Base-by-base conservation (phyloP, 225 moss, liverwort and hornwort genomes). In the Sphagnum contortum region DNA sequence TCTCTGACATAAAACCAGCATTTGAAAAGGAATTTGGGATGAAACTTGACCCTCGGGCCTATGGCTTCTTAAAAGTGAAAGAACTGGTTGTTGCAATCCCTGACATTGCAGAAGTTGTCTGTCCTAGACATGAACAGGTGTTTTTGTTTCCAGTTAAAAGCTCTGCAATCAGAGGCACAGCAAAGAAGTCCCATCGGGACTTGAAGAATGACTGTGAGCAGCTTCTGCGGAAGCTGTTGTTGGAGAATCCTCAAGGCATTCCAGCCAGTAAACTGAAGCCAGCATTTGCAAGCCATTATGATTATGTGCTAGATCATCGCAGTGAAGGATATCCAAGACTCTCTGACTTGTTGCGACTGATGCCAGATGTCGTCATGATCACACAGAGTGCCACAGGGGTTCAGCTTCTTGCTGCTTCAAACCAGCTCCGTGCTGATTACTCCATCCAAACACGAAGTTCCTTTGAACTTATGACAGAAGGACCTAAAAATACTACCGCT, bases 341-440 rank as follows among this genome's bases (percentile, higher is more conserved):
- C 72, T 80, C 80, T 13, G 80, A 80, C 48, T 44, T 80, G 3
- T 66, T 80, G 5, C 72, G 76, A 13, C 66, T 80, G 6, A 80
- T 80, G 80, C 72, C 80, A 59, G 80, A 80, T 13, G 54, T 80
- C 7, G 80, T 80, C 45, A 52, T 9, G 9, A 52, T 52, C 0
- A 52, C 7, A 9, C 52, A 52, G 52, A 52, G 52, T 52, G 52
- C 29, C 29, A 29, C 29, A 29, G 29, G 29, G 29, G 29, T 29
- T 29, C 29, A 29, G 29, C 29, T 29, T 29, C 29, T 29, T 29
- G 29, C 29, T 29, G 29, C 29, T 29, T 29, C 29, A 29, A 29
- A 29, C 29, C 29, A 29, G 29, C 29, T 29, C 29, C 29, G 29
- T 29, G 29, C 29, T 29, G 29, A 29, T 29, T 29, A 29, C 29